These are phyloP conservation scores for Penicillium pancosmium DNA, from an alignment of 495 filamentous ascomycete genomes.

Conservation along the genomic window DNA sequence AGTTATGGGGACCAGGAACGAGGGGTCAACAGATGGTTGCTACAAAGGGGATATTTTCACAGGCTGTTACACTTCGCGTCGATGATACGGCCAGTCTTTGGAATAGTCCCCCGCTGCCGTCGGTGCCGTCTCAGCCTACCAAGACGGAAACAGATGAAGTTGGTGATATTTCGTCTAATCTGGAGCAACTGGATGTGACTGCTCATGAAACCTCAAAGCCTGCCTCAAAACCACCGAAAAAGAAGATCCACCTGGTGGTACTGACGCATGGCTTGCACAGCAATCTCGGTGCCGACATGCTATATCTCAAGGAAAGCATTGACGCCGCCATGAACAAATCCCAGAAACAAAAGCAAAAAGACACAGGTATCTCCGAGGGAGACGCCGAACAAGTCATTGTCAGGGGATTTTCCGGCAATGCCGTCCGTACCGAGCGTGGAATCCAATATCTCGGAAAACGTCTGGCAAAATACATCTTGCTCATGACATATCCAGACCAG, in stretches of 20 bases:
- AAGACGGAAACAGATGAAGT: background rate
- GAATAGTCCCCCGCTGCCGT: conserved; percentile 83
- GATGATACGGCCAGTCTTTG: conserved; percentile 89
- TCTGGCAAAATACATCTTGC: conserved; percentile 85
- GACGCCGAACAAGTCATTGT: conserved; percentile 79
- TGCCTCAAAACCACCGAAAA: conserved; percentile 34
- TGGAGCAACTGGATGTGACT: background rate
- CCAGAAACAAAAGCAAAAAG: conserved; percentile 53
- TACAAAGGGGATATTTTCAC: conserved; percentile 78
- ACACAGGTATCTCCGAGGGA: background rate
- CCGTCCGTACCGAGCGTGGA: conserved; percentile 84
- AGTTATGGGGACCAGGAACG: conserved; percentile 61
- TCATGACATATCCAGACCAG: conserved; percentile 91
- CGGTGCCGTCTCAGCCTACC: conserved; percentile 53
- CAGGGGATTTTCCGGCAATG: conserved; percentile 87
- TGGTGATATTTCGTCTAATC: background rate
- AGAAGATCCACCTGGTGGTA: conserved; percentile 87
- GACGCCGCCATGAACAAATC: conserved; percentile 77
- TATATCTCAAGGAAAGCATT: conserved; percentile 95
- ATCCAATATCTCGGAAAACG: conserved; percentile 97
- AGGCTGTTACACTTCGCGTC: conserved; percentile 71
- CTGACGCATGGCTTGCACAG: conserved; percentile 94
- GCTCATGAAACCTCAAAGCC: background rate
- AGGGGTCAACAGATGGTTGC: conserved; percentile 46
- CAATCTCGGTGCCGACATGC: conserved; percentile 96